These are phyloP conservation scores for Annulohypoxylon truncatum DNA, from an alignment of 2,329 filamentous ascomycete species.

Conservation along the genomic window DNA sequence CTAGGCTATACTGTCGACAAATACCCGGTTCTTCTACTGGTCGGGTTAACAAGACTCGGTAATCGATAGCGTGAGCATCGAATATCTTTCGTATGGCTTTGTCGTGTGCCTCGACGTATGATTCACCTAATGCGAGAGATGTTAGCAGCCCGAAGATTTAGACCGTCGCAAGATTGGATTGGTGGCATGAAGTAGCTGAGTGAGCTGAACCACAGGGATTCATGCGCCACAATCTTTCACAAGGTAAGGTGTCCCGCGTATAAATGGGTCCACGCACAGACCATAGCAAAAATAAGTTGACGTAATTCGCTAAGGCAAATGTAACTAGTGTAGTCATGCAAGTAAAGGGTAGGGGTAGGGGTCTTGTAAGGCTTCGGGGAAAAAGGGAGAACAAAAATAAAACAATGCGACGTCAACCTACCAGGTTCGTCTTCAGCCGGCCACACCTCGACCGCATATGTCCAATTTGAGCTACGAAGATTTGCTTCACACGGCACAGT, in stretches of 20 bases:
- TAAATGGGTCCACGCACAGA: not conserved
- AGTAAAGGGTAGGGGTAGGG: not conserved
- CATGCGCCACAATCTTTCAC: conserved; percentile 9
- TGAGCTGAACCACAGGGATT: conserved; percentile 17
- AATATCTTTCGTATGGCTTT: conserved; percentile 35
- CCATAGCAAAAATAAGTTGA: not conserved
- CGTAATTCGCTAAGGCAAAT: not conserved
- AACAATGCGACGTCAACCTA: conserved; percentile 19
- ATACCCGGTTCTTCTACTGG: conserved; percentile 22
- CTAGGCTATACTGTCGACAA: conserved; percentile 46
- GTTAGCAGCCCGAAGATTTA: conserved; percentile 41
- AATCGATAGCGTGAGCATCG: conserved; percentile 32
- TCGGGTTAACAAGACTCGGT: conserved; percentile 18
- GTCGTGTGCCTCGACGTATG: conserved; percentile 36
- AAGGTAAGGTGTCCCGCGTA: not conserved
- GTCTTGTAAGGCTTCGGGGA: not conserved
- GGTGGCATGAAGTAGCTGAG: conserved; percentile 1
- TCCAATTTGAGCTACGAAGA: conserved; percentile 35
- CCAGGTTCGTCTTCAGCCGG: conserved; percentile 38
- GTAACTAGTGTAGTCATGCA: conserved; percentile 1
- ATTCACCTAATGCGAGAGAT: conserved; percentile 29
- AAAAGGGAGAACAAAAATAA: conserved; percentile 8
- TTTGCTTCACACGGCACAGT: not conserved
- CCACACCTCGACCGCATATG: conserved; percentile 47
- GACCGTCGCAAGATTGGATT: conserved; percentile 18